These are phyloP conservation scores for Penicillium sp. DNA, from an alignment of 2,329 filamentous ascomycete species.

Conservation along the genomic window DNA sequence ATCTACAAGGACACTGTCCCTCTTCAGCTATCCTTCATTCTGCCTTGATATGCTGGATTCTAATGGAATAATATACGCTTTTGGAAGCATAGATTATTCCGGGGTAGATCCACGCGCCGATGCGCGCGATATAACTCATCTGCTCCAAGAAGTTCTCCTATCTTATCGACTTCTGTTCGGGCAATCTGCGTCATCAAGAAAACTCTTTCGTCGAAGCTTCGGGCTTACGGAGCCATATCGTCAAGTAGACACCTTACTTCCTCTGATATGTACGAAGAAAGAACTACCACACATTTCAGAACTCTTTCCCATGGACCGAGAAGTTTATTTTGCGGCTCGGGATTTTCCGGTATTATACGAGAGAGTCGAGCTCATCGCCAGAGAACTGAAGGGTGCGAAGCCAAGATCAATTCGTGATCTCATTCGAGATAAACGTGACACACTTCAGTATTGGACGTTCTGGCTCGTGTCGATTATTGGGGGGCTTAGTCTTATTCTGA, in stretches of 20 bases:
- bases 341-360: background rate
- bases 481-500: background rate
- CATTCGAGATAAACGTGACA: background rate
- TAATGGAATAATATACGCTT: background rate
- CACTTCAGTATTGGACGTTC: background rate
- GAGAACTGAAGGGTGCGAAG: background rate
- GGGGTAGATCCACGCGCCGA: background rate
- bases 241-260: background rate
- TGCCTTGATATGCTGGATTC: background rate
- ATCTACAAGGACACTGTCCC: slow-evolving; percentile 5
- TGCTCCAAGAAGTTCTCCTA: slow-evolving; percentile 8
- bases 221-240: background rate
- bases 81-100: background rate
- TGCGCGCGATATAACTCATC: background rate
- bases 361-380: background rate
- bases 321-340: background rate
- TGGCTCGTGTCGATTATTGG: background rate
- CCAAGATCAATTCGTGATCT: background rate
- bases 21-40: slow-evolving; percentile 11
- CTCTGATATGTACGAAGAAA: background rate
- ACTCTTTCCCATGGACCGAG: background rate
- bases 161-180: slow-evolving; percentile 13
- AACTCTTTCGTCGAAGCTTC: background rate
- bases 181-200: slow-evolving; percentile 7
- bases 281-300: background rate